Base-by-base conservation (phyloP, 148 eudicot genomes). In the Camellia granthamiana region DNA sequence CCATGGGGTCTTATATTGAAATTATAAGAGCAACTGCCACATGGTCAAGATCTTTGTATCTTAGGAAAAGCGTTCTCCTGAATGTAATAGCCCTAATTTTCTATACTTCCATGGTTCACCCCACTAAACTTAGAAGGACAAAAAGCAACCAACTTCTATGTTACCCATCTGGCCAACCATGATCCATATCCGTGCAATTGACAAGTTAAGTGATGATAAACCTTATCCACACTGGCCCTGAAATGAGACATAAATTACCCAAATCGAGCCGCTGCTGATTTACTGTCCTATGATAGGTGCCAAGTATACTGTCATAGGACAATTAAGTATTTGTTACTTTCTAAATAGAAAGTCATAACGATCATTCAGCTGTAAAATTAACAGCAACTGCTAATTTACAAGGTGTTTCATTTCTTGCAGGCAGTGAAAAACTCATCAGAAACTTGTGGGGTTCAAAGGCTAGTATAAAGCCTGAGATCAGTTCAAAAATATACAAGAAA, bases 311-410 rank as follows among this genome's bases (percentile, higher is more conserved):
- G 38, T 30, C 38, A 30, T 13, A 9, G 5, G 38, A 51, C 4
- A 6, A 71, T 71, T 9, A 71, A 71, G 75, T 19, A 66, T 43
- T 41, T 14, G 10, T 10, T 9, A 58, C 12, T 58, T 58, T 58
- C 61, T 58, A 58, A 49, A 58, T 9, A 69, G 73, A 69, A 69
- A 69, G 23, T 23, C 73, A 69, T 16, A 15, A 43, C 15, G 4
- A 44, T 7, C 0, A 46, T 44, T 47, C 52, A 69, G 23, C 23
- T 10, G 16, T 38, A 7, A 44, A 69, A 44, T 44, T 15, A 69
- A 58, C 70, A 47, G 38, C 41, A 69, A 43, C 54, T 43, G 52
- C 72, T 69, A 69, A 16, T 69, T 69, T 69, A 14, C 60, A 56
- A 56, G 60, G 12, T 44, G 52, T 69, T 69, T 12, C 52, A 47